These are phyloP conservation scores for Neurospora cerealis DNA, from an alignment of 495 filamentous ascomycete species.

Conservation along the genomic window DNA sequence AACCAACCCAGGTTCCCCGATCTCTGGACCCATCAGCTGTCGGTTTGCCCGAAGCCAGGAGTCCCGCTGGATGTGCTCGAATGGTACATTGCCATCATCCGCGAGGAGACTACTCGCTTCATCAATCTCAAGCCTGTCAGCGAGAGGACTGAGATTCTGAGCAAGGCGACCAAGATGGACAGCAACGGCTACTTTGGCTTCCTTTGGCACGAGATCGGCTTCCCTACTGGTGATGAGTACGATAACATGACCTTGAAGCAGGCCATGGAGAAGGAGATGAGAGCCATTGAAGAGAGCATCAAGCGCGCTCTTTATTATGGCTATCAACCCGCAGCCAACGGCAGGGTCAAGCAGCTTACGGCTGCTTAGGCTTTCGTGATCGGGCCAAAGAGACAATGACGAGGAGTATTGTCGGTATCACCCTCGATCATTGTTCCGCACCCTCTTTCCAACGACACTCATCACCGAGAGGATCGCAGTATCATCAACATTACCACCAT, in stretches of 20 bases:
- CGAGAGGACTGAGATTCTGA: slow-evolving; percentile 24
- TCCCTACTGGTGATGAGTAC: slow-evolving; percentile 17
- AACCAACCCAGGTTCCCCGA: slow-evolving; percentile 28
- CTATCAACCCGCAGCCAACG: not conserved
- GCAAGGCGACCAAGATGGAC: slow-evolving; percentile 12
- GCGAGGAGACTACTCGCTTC: slow-evolving; percentile 29
- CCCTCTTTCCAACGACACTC: not conserved
- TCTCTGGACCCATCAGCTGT: slow-evolving; percentile 31
- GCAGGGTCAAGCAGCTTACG: not conserved
- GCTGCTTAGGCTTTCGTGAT: not conserved
- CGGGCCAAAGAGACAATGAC: not conserved
- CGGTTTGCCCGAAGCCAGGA: slow-evolving; percentile 30
- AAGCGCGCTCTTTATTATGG: slow-evolving; percentile 14
- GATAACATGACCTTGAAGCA: slow-evolving; percentile 26
- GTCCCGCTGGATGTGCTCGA: slow-evolving; percentile 34
- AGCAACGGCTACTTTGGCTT: slow-evolving; percentile 32
- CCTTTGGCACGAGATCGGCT: slow-evolving; percentile 30
- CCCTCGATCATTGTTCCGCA: not conserved
- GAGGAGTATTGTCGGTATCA: not conserved
- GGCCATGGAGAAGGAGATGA: slow-evolving; percentile 27
- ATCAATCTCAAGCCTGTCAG: slow-evolving; percentile 10
- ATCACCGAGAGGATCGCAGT: not conserved
- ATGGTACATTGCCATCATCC: slow-evolving; percentile 45
- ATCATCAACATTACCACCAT: not conserved
- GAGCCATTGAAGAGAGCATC: slow-evolving; percentile 29